Base-by-base conservation (phyloP, 2,329 filamentous ascomycete species). In the Decorospora gaudefroyi region DNA sequence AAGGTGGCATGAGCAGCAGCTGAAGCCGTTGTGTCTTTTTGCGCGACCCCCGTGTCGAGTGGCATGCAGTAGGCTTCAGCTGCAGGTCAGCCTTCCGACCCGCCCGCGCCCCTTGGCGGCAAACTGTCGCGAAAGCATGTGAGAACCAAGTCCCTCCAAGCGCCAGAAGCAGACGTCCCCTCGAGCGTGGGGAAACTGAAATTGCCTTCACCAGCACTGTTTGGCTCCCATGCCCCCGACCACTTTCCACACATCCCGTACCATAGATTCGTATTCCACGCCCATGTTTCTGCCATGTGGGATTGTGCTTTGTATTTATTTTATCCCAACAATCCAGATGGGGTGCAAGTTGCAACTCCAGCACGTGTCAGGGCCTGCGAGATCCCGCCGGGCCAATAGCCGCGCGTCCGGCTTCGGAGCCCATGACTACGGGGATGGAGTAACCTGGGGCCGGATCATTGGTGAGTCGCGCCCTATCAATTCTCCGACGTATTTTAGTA, bases 381-480 rank as follows among this genome's bases (percentile, higher is more conserved):
- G 31, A 33, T 34, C 39, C 47, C 57, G 41, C 53, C 37, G 42
- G 45, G 16, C 55, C 57, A 60, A 60, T 57, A 30, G 42, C 44
- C 41, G 36, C 31, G 36, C 55, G 35, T 46, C 62, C 62, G 61
- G 55, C 53, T 49, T 63, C 61, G 62, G 62, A 61, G 57, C 53
- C 48, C 48, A 45, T 62, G 53, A 59, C 55, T 49, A 49, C 45
- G 51, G 36, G 46, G 48, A 51, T 57, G 49, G 46, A 56, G 58
- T 61, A 55, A 58, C 43, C 44, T 45, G 29, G 35, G 31, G 18
- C 38, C 35, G 10, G 22, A 42, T 40, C 35, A 51, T 49, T 51
- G 42, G 47, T 42, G 34, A 41, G 32, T 46, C 35, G 16, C 27
- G 39, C 44, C 49, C 54, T 59, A 57, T 58, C 55, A 41, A 46